phyloP scores from a whole-genome alignment of 768 basidiomycete genomes.

The Lactifluus subvellereus region DNA sequence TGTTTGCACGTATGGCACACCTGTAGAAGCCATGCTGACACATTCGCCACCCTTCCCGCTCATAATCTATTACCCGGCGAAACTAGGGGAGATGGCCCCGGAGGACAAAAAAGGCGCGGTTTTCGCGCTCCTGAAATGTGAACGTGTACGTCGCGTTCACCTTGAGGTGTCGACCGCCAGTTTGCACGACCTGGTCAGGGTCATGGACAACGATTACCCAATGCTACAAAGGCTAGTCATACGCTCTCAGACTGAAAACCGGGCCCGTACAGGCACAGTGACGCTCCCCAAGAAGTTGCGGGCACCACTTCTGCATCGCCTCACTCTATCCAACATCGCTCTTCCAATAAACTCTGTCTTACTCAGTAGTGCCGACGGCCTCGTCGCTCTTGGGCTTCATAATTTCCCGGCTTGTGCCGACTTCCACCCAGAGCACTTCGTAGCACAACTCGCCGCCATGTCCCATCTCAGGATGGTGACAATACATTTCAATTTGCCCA shows the following conservation, averaged over 20 bases:
- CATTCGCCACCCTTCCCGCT: constrained; percentile 10
- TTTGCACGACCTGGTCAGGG: neutral
- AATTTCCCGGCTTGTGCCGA: neutral
- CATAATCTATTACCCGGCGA: neutral
- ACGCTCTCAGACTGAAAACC: neutral
- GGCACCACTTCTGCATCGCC: neutral
- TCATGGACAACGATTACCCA: constrained; percentile 6
- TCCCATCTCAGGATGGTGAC: constrained; percentile 2
- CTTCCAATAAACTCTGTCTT: neutral
- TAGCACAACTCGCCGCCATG: neutral
- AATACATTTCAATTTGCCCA: neutral
- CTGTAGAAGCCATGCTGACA: neutral
- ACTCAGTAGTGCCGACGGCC: neutral
- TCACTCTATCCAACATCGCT: constrained; percentile 2
- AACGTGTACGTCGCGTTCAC: constrained; percentile 9
- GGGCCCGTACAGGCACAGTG: neutral
- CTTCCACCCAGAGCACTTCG: neutral
- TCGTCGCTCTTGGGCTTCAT: neutral
- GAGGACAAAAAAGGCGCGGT: neutral
- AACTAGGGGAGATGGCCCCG: neutral
- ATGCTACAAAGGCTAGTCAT: neutral
- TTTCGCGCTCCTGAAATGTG: neutral
- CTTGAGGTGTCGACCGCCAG: neutral
- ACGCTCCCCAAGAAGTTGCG: neutral
- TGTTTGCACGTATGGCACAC: constrained; percentile 4